These are phyloP conservation scores for Didymosphaeria variabile DNA, from an alignment of 2,329 filamentous ascomycete genomes.

Conservation along the genomic window DNA sequence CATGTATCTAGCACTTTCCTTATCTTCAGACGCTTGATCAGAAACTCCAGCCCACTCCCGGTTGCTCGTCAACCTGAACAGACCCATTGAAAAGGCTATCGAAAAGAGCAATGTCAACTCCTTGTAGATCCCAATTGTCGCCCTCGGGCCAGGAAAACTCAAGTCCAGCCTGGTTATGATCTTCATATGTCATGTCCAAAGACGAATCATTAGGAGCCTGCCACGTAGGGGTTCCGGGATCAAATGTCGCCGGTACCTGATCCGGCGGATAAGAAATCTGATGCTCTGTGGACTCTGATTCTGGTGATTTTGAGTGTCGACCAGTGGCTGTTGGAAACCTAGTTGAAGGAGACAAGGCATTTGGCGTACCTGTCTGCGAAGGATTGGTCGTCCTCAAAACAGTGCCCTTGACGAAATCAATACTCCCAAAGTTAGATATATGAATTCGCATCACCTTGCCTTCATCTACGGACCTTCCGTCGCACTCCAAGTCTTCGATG, in stretches of 20 bases:
- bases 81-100: conserved; percentile 18
- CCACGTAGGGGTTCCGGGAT: neutral
- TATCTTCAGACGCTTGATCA: neutral
- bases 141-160: neutral
- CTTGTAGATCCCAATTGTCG: conserved; percentile 21
- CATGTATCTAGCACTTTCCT: too few relatives aligned
- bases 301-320: too few relatives aligned
- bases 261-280: neutral
- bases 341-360: neutral
- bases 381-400: neutral
- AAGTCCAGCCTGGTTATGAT: neutral
- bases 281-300: too few relatives aligned
- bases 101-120: conserved; percentile 24
- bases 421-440: conserved; percentile 40
- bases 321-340: neutral
- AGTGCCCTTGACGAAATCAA: conserved; percentile 32
- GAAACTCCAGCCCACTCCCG: neutral
- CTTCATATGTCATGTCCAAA: neutral
- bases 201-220: neutral
- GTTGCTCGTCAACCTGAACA: neutral
- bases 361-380: too few relatives aligned
- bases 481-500: conserved; percentile 28
- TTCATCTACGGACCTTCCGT: conserved; percentile 14
- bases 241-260: too few relatives aligned
- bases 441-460: conserved; percentile 18